phyloP scores from a whole-genome alignment of 805 yeast genomes.

The Candida patagonica region DNA sequence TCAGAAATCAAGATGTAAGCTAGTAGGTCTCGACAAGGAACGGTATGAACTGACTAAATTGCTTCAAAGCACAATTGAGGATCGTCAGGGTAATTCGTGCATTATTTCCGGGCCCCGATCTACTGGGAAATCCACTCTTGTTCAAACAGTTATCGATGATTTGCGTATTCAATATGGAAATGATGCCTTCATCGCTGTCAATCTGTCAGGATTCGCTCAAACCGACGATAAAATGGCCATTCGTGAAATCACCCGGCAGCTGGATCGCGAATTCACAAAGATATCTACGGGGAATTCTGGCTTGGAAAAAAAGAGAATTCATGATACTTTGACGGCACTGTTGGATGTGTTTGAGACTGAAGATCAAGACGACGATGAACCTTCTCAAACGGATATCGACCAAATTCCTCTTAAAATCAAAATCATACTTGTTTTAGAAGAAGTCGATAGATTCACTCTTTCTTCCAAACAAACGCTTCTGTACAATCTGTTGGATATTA shows the following conservation, averaged over 20 bases:
- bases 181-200: slow-evolving; percentile 46
- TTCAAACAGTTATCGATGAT: slow-evolving; percentile 46
- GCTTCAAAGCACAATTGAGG: slow-evolving; percentile 53
- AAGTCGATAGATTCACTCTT: slow-evolving; percentile 68
- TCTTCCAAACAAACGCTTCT: slow-evolving; percentile 71
- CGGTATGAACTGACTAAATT: slow-evolving; percentile 45
- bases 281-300: slow-evolving; percentile 12
- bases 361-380: slow-evolving; percentile 4
- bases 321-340: slow-evolving; percentile 20
- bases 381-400: slow-evolving; percentile 2
- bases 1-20: slow-evolving; percentile 18
- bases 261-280: slow-evolving; percentile 38
- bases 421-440: slow-evolving; percentile 73
- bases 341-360: slow-evolving; percentile 22
- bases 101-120: slow-evolving; percentile 73
- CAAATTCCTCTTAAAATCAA: slow-evolving; percentile 38
- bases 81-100: slow-evolving; percentile 73
- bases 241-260: slow-evolving; percentile 75
- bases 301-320: slow-evolving; percentile 24
- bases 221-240: slow-evolving; percentile 70
- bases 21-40: slow-evolving; percentile 30
- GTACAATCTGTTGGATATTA: slow-evolving; percentile 80
- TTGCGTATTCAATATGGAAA: slow-evolving; percentile 32
- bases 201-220: slow-evolving; percentile 64
- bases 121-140: slow-evolving; percentile 60